Evolutionary conservation across 2,329 filamentous ascomycete species (phyloP).

Genomic region (Lachnum nothofagi): DNA sequence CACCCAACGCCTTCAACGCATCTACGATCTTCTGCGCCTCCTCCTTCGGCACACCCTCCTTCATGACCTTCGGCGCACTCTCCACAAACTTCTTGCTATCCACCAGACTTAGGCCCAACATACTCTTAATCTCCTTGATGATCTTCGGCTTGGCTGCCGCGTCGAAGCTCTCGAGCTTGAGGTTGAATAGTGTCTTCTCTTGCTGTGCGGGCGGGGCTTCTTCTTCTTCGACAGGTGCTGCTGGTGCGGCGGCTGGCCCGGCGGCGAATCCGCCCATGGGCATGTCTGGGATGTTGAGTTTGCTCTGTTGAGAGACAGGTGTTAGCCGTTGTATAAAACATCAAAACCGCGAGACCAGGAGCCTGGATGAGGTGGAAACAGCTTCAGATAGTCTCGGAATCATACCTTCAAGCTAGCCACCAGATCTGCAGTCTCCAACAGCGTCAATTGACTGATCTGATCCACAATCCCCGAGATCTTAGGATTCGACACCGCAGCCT

Average conservation of each 20-base stretch:
- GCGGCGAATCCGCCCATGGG: slow-evolving; percentile 87
- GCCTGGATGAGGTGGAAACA: too few species aligned
- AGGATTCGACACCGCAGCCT: slow-evolving; percentile 66
- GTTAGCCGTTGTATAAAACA: slow-evolving; percentile 12
- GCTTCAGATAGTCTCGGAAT: too few species aligned
- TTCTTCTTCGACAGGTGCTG: slow-evolving; percentile 70
- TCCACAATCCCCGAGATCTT: slow-evolving; percentile 96
- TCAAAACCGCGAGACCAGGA: too few species aligned
- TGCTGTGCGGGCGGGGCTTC: slow-evolving; percentile 82
- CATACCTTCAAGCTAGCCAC: slow-evolving; percentile 90
- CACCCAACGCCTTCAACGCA: slow-evolving; percentile 87
- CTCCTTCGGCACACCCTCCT: slow-evolving; percentile 97
- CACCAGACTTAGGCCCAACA: slow-evolving; percentile 91
- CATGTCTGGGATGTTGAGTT: slow-evolving; percentile 96
- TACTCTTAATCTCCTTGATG: slow-evolving; percentile 98
- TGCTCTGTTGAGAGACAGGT: slow-evolving; percentile 54
- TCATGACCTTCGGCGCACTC: slow-evolving; percentile 95
- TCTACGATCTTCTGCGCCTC: slow-evolving; percentile 98
- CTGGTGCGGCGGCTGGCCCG: slow-evolving; percentile 53
- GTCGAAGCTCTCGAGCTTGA: slow-evolving; percentile 91
- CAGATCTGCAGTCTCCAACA: slow-evolving; percentile 94
- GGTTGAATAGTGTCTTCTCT: slow-evolving; percentile 95
- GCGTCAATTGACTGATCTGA: slow-evolving; percentile 96
- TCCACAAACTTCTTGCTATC: slow-evolving; percentile 99
- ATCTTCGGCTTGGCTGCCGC: slow-evolving; percentile 90